These are phyloP conservation scores for Plasmodium gonderi DNA, from an alignment of 169 alveolate species.

Conservation along the genomic window DNA sequence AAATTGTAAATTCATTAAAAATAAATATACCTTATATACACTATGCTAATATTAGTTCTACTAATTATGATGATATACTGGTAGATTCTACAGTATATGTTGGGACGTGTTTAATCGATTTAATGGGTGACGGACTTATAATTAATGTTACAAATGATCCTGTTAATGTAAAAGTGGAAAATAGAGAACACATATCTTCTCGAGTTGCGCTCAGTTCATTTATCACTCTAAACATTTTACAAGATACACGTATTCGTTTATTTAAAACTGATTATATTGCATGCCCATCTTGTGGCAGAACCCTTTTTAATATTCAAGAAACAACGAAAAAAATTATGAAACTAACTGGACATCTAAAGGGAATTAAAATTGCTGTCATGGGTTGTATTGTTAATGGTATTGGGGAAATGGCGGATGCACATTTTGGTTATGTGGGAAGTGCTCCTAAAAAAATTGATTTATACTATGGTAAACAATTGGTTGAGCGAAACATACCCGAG, in stretches of 20 bases:
- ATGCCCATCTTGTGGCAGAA: constrained; percentile 93
- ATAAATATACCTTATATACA: constrained; percentile 53
- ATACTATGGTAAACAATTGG: constrained; percentile 86
- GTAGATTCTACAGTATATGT: constrained; percentile 55
- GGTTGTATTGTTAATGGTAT: constrained; percentile 93
- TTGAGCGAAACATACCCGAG: constrained; percentile 86
- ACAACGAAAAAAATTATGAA: constrained; percentile 85
- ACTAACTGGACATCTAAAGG: constrained; percentile 90
- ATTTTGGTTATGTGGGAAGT: constrained; percentile 91
- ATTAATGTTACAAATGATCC: constrained; percentile 22
- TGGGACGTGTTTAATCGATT: constrained; percentile 60
- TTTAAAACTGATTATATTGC: constrained; percentile 90
- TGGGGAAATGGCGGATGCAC: constrained; percentile 95
- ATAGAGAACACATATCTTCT: not conserved
- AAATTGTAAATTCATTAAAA: constrained; percentile 29
- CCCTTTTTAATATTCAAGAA: constrained; percentile 88
- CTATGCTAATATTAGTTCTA: constrained; percentile 31
- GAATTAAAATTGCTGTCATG: constrained; percentile 91
- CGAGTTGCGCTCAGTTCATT: constrained; percentile 57
- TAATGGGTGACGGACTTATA: constrained; percentile 70
- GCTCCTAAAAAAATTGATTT: constrained; percentile 89
- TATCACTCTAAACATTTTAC: constrained; percentile 51
- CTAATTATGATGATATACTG: constrained; percentile 43
- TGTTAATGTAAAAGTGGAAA: not conserved
- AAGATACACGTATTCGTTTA: constrained; percentile 89